phyloP scores from a whole-genome alignment of 805 yeast species.

The Candida tammaniensis region DNA sequence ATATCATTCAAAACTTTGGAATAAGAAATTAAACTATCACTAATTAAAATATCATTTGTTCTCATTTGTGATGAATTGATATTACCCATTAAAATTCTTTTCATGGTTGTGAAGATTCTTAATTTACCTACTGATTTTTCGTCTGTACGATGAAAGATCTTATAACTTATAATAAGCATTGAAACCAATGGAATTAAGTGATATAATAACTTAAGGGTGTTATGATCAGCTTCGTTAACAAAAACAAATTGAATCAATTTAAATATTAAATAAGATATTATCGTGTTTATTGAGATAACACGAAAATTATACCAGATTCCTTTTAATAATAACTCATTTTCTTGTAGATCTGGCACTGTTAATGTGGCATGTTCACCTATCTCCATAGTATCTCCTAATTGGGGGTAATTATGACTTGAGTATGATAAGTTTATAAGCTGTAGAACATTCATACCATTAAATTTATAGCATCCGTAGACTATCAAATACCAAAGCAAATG shows the following conservation, averaged over 20 bases:
- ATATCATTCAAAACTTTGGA: conserved; percentile 74
- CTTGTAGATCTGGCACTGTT: conserved; percentile 26
- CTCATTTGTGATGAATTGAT: conserved; percentile 57
- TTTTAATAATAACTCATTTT: conserved; percentile 27
- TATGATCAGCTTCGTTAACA: conserved; percentile 10
- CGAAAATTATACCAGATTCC: conserved; percentile 35
- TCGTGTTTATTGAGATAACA: conserved; percentile 21
- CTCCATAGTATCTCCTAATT: conserved; percentile 17
- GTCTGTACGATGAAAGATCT: conserved; percentile 32
- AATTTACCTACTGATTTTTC: conserved; percentile 32
- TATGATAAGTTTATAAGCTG: conserved; percentile 42
- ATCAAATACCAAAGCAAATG: conserved; percentile 53
- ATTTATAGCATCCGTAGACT: conserved; percentile 33
- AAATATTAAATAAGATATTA: conserved; percentile 10
- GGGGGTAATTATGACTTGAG: conserved; percentile 34
- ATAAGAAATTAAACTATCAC: conserved; percentile 85
- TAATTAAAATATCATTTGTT: conserved; percentile 74
- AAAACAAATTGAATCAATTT: conserved; percentile 12
- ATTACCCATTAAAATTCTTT: conserved; percentile 55
- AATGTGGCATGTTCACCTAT: conserved; percentile 35
- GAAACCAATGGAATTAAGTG: conserved; percentile 35
- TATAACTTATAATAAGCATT: conserved; percentile 29
- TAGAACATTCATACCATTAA: conserved; percentile 43
- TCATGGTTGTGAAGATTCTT: conserved; percentile 48
- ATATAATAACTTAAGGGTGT: conserved; percentile 10